Base-by-base conservation (phyloP, 164 flowering plant genomes). In the Litsea cubeba region DNA sequence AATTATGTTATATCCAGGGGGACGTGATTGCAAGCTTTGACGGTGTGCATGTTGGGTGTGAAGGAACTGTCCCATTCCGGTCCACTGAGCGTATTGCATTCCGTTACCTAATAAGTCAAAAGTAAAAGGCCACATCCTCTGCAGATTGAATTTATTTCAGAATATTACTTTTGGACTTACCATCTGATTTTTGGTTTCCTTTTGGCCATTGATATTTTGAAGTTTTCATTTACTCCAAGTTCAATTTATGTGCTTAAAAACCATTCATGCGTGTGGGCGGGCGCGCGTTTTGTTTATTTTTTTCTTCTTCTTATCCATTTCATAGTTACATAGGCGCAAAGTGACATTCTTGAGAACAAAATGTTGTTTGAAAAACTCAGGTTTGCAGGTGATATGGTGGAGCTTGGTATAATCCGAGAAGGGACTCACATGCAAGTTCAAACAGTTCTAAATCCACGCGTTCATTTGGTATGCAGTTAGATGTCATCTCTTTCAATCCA, bases 31-130 rank as follows among this genome's bases (percentile, higher is more conserved):
- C 89, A 64, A 92, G 97, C 84, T 95, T 95, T 85, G 95, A 93
- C 81, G 92, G 81, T 79, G 84, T 91, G 71, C 87, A 75, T 82
- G 88, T 95, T 54, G 97, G 99, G 67, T 84, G 86, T 78, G 99
- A 95, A 87, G 99, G 98, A 82, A 95, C 99, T 32, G 99, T 95
- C 30, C 99, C 98, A 63, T 95, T 93, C 72, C 90, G 97, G 69
- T 83, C 97, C 78, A 85, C 87, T 67, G 99, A 93, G 82, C 96
- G 99, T 71, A 93, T 95, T 82, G 97, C 99, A 66, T 95, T 93
- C 79, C 90, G 98, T 78, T 93, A 92, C 83, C 89, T 95, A 65
- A 90, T 95, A 74, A 93, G 98, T 87, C 96, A 93, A 84, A 95
- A 92, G 99, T 93, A 90, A 86, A 50, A 72, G 10, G 14, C 65